These are phyloP conservation scores for Rhizophora mangle DNA, from an alignment of 345 rosid species.

Conservation along the genomic window DNA sequence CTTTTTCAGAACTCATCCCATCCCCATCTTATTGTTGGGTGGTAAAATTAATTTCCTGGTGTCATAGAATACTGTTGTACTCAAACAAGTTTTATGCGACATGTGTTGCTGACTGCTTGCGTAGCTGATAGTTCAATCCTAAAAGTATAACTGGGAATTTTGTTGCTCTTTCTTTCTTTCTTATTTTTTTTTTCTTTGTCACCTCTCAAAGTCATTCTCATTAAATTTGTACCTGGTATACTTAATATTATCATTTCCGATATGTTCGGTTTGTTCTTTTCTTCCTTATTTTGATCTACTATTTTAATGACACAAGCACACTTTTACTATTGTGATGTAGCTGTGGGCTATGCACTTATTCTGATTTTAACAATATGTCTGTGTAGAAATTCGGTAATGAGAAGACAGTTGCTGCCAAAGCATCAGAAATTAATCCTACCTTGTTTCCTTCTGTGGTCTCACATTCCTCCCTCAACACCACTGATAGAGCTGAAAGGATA, in stretches of 20 bases:
- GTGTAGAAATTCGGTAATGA: slow-evolving; percentile 50
- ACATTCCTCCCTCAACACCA: slow-evolving; percentile 20
- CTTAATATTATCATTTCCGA: neutral
- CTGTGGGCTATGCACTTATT: neutral
- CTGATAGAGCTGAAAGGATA: slow-evolving; percentile 38
- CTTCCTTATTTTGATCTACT: neutral
- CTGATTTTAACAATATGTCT: neutral
- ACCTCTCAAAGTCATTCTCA: neutral
- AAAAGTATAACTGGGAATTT: neutral
- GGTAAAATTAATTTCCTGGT: too few species aligned
- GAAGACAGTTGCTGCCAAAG: slow-evolving; percentile 52
- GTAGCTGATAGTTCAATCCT: neutral
- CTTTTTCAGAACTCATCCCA: too few species aligned
- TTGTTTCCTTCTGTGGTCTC: slow-evolving; percentile 44
- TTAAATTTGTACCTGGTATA: neutral
- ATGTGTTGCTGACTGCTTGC: neutral
- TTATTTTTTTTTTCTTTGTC: too few species aligned
- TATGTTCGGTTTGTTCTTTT: neutral
- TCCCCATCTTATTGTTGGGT: too few species aligned
- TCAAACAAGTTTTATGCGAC: neutral
- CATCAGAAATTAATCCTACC: slow-evolving; percentile 45
- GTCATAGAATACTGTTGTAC: neutral
- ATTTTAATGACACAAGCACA: neutral
- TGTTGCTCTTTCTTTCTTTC: neutral
- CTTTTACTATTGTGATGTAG: neutral